Evolutionary conservation across 2,329 filamentous ascomycete genomes (phyloP).

Genomic region (Daldinia eschscholtzii): DNA sequence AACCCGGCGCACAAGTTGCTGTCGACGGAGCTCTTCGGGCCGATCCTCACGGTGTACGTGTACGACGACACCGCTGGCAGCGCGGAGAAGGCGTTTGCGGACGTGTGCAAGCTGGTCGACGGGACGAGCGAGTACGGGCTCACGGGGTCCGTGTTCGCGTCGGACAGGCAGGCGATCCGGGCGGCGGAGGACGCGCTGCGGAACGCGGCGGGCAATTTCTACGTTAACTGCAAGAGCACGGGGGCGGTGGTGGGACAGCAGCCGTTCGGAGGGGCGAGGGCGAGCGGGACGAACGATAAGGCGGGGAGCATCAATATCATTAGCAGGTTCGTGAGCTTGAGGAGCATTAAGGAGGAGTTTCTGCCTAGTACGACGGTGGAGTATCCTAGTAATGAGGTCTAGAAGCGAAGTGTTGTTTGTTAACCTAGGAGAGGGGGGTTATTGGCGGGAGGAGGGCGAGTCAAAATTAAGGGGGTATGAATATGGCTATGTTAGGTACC

Average conservation of each 20-base stretch:
- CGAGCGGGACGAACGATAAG: conserved; percentile 80
- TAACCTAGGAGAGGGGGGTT: not conserved
- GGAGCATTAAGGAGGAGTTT: conserved; percentile 83
- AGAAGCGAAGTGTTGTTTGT: conserved; percentile 49
- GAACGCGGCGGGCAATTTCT: conserved; percentile 84
- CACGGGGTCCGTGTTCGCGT: conserved; percentile 81
- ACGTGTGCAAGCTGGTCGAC: conserved; percentile 75
- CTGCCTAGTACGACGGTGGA: conserved; percentile 69
- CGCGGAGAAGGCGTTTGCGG: conserved; percentile 66
- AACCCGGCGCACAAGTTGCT: conserved; percentile 81
- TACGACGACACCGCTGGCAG: conserved; percentile 76
- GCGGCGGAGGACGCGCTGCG: conserved; percentile 78
- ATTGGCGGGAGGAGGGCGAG: not conserved
- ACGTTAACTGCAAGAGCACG: conserved; percentile 86
- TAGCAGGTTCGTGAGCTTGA: conserved; percentile 74
- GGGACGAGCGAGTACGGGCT: conserved; percentile 80
- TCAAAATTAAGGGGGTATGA: not conserved
- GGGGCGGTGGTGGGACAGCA: conserved; percentile 80
- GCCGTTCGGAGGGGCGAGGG: conserved; percentile 76
- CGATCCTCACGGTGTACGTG: conserved; percentile 70
- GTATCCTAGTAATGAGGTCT: conserved; percentile 80
- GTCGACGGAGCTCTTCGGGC: conserved; percentile 78
- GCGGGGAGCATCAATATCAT: conserved; percentile 74
- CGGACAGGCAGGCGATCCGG: conserved; percentile 74
- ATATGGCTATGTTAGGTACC: no score